Evolutionary conservation across 2,329 filamentous ascomycete species (phyloP), one percentile per base, ranked within the genome.

Genomic region (Fusarium protoensiforme): DNA sequence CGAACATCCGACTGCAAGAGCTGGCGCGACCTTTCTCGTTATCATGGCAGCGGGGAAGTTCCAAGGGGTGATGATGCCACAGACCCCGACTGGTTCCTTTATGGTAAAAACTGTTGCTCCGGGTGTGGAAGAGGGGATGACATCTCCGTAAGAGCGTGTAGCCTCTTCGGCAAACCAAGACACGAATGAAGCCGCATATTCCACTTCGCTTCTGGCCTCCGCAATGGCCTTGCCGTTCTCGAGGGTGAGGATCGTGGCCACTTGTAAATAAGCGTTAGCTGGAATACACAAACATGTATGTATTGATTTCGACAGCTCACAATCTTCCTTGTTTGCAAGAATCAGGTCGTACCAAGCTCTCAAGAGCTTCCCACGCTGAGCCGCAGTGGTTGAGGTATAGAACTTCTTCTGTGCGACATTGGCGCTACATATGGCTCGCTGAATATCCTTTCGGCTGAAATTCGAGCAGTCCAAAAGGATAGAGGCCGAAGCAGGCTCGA

Each of bases 1-100:
- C 2, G 92, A 93, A 81, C 92, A 94, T 41, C 92, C 92, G 29
- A 92, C 92, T n/a, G 92, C 92, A 36, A 94, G 84, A 4, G 89
- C 89, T 5, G 90, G 83, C 4, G 81, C 84, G 20, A 84, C 81
- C 74, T 87, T 87, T 46, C 85, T 68, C 18, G 76, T 76, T 67
- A 79, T 79, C 72, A 79, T 79, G 65, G 78, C 73, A 31, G 74
- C 76, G n/a, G 76, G 75, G 39, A 79, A 75, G 72, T 78, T 78
- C 76, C 76, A 78, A 39, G 84, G 82, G 7, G 88, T 83, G 83
- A 89, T 88, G 48, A 86, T 87, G 18, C 85, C 81, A 46, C 75
- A 75, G 38, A 82, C 78, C 43, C 81, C 81, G 18, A 82, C 72
- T 18, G 81, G 81, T 68, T 82, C 79, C 64, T 94, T 94, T 75